phyloP scores from a whole-genome alignment of 805 yeast genomes.

The Phaffomyces antillensis region DNA sequence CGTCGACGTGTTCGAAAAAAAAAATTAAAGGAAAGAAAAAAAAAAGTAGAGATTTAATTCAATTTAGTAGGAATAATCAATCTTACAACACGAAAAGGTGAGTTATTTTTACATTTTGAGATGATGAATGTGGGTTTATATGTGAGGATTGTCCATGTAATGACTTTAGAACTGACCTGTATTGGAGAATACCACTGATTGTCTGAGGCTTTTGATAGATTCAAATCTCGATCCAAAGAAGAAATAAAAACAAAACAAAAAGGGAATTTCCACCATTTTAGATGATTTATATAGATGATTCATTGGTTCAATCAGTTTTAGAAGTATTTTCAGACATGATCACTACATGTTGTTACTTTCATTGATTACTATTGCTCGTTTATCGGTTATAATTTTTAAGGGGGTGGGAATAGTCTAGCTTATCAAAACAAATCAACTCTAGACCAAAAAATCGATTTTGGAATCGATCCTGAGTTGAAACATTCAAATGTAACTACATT shows the following conservation, averaged over 20 bases:
- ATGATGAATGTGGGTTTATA: too few relatives aligned
- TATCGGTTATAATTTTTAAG: not conserved
- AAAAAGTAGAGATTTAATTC: not conserved
- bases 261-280: not conserved
- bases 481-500: too few relatives aligned
- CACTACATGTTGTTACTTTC: not conserved
- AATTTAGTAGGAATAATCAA: not conserved
- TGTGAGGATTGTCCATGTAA: too few relatives aligned
- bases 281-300: not conserved
- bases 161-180: too few relatives aligned
- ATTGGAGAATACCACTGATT: too few relatives aligned
- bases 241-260: not conserved
- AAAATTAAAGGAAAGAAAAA: slow-evolving; percentile 1
- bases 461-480: too few relatives aligned
- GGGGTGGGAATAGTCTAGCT: not conserved
- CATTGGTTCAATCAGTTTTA: not conserved
- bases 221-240: too few relatives aligned
- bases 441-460: not conserved
- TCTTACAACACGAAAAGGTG: not conserved
- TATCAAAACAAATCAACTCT: too few relatives aligned
- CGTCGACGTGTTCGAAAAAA: slow-evolving; percentile 11
- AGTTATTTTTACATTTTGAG: not conserved
- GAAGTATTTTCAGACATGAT: too few relatives aligned
- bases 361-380: not conserved
- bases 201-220: too few relatives aligned